A percentile compares a stretch with the other conserved stretches of the same genome.
Conservation (phyloP, 176 grass and related monocot genomes). For the Carex scoparia region DNA sequence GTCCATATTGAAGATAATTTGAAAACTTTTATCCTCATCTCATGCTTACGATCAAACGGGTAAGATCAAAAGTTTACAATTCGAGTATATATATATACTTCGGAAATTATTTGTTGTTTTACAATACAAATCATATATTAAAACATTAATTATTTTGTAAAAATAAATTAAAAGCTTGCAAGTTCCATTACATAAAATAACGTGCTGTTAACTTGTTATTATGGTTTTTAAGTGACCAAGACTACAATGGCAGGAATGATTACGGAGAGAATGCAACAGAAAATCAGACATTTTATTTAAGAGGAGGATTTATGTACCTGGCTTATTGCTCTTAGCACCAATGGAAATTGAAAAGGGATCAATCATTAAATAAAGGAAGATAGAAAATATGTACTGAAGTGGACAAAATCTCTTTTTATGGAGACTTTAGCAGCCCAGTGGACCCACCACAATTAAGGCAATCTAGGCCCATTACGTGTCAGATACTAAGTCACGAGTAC, state of each 20-base stretch:
- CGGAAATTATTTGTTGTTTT: not conserved
- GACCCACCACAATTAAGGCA: constrained; percentile 28
- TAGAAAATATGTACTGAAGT: constrained; percentile 18
- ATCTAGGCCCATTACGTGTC: constrained; percentile 27
- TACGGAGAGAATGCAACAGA: not conserved
- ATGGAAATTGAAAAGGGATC: not conserved
- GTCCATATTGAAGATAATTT: not conserved
- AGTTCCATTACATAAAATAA: not conserved
- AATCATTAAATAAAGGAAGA: constrained; percentile 19
- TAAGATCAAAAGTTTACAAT: not conserved
- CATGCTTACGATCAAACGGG: no score
- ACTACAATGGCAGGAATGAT: not conserved
- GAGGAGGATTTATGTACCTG: not conserved
- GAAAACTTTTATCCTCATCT: not conserved
- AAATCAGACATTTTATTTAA: not conserved
- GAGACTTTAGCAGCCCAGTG: constrained; percentile 23
- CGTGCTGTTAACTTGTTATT: not conserved
- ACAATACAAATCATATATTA: not conserved
- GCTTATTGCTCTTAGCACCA: not conserved
- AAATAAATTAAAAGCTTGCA: no score
- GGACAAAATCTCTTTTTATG: constrained; percentile 13
- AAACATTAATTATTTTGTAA: no score
- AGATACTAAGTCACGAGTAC: constrained; percentile 1
- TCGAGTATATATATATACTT: not conserved
- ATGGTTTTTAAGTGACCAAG: not conserved